Evolutionary conservation across 2,329 filamentous ascomycete genomes (phyloP), one percentile per base, ranked within the genome.

Genomic region (Plenodomus tracheiphilus): DNA sequence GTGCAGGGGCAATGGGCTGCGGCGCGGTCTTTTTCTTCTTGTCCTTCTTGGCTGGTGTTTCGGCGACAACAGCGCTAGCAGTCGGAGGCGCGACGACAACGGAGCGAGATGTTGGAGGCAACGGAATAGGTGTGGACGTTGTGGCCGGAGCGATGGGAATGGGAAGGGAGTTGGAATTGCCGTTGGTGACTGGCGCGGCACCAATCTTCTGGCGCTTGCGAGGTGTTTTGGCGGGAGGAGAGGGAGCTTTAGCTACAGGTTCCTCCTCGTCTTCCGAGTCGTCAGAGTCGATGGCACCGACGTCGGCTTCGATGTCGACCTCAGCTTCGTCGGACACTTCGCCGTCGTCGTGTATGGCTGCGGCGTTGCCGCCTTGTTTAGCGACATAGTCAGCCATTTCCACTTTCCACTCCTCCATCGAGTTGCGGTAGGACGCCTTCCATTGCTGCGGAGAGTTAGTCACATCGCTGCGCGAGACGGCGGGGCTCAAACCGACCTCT

Each of bases 361-460:
- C 66, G 16, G 68, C 70, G 43, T 76, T 60, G 42, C 53, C 58
- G 40, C 64, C 68, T 36, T 59, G 62, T 20, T 74, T 75, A 43
- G 79, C 79, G 63, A 83, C 80, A 74, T 86, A 87, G 3, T 75
- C 76, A 42, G 75, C 75, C 65, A 82, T 75, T 43, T 81, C 77
- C 46, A 77, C 72, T 58, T 82, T 79, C 72, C 84, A 86, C 37
- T 77, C 70, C 41, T 80, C 78, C 56, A 84, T 75, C 51, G 53
- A 79, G 34, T 64, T 59, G 59, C 69, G 75, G 68, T 86, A 86
- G n/a, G 80, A 75, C 21, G 79, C 74, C 59, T 58, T 66, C 70
- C 70, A 72, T 57, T 61, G 57, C 70, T 72, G 52, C 16, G 4
- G 3, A 18, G 4, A 22, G 20, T 47, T 44, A 49, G 50, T 13